phyloP scores from a whole-genome alignment of 345 rosid species.

The Moricandia moricandioides region DNA sequence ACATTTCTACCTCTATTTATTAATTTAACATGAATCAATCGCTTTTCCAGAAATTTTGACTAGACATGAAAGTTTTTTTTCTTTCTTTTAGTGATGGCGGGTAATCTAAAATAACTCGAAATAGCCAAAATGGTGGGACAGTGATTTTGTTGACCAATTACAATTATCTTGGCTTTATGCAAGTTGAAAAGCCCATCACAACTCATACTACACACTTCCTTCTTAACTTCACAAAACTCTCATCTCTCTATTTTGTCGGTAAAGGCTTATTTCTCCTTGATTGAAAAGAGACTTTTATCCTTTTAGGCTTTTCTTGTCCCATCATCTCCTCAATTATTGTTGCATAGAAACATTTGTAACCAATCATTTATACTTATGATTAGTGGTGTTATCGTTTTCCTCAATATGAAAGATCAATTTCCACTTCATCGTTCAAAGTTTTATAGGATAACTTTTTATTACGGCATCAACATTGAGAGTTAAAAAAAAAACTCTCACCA shows the following conservation, averaged over 20 bases:
- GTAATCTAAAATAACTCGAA: background rate
- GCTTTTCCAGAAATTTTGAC: background rate
- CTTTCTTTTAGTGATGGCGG: background rate
- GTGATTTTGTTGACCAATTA: slow-evolving; percentile 23
- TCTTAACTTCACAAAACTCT: background rate
- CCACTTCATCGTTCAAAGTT: background rate
- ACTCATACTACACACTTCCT: slow-evolving; percentile 12
- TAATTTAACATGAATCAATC: background rate
- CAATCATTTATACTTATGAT: slow-evolving; percentile 21
- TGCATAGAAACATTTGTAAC: background rate
- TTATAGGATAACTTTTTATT: background rate
- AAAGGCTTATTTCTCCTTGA: slow-evolving; percentile 9
- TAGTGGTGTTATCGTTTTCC: slow-evolving; percentile 1
- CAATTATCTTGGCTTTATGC: slow-evolving; percentile 19
- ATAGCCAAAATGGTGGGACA: slow-evolving; percentile 4
- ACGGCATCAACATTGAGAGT: background rate
- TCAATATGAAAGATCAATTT: background rate
- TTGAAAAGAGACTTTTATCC: slow-evolving; percentile 12
- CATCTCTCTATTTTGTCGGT: slow-evolving; percentile 26
- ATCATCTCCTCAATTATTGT: slow-evolving; percentile 14
- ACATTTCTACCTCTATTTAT: background rate
- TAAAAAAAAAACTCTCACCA: background rate
- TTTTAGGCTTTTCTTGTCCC: background rate
- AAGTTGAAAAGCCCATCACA: slow-evolving; percentile 18
- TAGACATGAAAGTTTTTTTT: background rate